These are phyloP conservation scores for Talaromyces stipitatus DNA, from an alignment of 495 filamentous ascomycete species.

Conservation along the genomic window DNA sequence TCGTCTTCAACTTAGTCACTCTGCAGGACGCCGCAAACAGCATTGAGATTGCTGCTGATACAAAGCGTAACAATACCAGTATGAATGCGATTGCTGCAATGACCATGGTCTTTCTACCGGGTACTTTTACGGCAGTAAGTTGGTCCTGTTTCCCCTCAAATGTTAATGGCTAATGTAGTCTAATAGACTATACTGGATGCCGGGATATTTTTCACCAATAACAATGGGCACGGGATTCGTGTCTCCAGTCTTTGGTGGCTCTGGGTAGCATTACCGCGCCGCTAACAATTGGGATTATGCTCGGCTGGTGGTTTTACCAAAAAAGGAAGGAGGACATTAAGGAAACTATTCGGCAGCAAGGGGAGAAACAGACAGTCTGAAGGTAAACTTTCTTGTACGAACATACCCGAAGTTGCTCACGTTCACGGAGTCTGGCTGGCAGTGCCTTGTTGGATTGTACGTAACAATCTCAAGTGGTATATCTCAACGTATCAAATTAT, in stretches of 20 bases:
- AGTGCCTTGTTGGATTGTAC: too few species aligned
- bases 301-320: neutral
- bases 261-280: neutral
- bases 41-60: conserved; percentile 29
- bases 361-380: neutral
- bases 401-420: too few species aligned
- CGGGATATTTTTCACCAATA: neutral
- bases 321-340: neutral
- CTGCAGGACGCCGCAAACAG: conserved; percentile 14
- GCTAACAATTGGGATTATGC: neutral
- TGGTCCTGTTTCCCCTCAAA: neutral
- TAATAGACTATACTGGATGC: neutral
- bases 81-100: conserved; percentile 48
- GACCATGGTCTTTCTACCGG: conserved; percentile 47
- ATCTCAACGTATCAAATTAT: too few species aligned
- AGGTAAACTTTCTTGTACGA: neutral
- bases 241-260: neutral
- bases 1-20: conserved; percentile 16
- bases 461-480: too few species aligned
- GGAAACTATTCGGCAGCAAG: neutral
- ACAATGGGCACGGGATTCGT: conserved; percentile 13
- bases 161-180: neutral
- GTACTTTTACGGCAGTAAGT: conserved; percentile 28
- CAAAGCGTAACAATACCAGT: conserved; percentile 35
- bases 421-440: too few species aligned